A percentile compares a stretch with the other conserved stretches of the same genome.
Conservation (phyloP, 179 eudicot genomes). For the Beta corolliflora region DNA sequence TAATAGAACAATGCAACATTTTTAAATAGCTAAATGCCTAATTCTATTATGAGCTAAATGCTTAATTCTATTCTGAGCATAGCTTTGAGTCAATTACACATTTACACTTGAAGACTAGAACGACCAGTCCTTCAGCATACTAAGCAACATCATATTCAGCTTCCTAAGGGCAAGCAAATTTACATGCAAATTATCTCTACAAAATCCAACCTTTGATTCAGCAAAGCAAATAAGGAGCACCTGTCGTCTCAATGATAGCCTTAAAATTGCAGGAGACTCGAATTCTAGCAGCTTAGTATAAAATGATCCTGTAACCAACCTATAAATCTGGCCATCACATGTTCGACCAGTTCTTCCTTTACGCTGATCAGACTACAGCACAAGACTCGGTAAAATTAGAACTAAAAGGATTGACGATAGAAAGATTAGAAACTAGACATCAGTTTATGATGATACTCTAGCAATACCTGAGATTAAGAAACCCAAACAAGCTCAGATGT, state of each 20-base stretch:
- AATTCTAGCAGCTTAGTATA: constrained; percentile 53
- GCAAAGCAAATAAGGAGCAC: constrained; percentile 83
- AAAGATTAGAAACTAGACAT: background rate
- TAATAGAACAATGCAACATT: no score
- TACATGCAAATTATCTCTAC: constrained; percentile 38
- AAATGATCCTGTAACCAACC: constrained; percentile 76
- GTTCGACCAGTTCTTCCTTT: constrained; percentile 97
- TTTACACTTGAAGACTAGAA: no score
- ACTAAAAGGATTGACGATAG: background rate
- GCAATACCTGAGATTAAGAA: constrained; percentile 84
- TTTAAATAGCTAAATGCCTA: no score
- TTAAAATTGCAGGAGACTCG: constrained; percentile 75
- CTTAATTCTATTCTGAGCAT: no score
- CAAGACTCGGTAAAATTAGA: constrained; percentile 10
- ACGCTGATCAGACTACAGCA: constrained; percentile 84
- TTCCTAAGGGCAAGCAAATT: constrained; percentile 90
- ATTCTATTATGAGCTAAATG: no score
- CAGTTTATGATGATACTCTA: background rate
- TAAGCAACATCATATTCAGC: constrained; percentile 73
- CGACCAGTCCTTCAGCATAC: constrained; percentile 56
- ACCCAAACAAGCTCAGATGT: constrained; percentile 84
- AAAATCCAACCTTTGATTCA: constrained; percentile 65
- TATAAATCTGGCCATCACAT: constrained; percentile 84
- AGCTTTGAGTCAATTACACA: no score
- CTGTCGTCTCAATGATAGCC: constrained; percentile 73